These are phyloP conservation scores for Paulownia fortunei DNA, from an alignment of 257 asterid genomes.

Conservation along the genomic window DNA sequence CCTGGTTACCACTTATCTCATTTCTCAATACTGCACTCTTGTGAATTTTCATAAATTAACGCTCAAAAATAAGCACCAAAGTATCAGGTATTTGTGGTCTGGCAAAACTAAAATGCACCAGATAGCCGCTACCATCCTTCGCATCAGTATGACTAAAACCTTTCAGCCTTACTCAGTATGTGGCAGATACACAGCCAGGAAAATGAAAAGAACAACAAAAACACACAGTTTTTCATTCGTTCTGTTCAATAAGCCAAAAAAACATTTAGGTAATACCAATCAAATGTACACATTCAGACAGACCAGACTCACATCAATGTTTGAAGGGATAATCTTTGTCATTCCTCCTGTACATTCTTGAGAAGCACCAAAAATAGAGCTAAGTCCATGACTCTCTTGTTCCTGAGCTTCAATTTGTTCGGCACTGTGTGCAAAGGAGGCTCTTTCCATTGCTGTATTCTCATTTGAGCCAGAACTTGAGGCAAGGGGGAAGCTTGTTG, in stretches of 20 bases:
- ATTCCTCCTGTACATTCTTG: slow-evolving; percentile 65
- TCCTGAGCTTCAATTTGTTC: slow-evolving; percentile 39
- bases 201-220: not conserved
- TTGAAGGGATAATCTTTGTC: slow-evolving; percentile 68
- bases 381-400: slow-evolving; percentile 44
- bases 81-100: not conserved
- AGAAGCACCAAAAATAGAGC: slow-evolving; percentile 45
- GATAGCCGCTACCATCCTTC: not conserved
- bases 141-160: not conserved
- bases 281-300: not conserved
- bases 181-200: slow-evolving; percentile 3
- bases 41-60: not conserved
- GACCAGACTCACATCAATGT: slow-evolving; percentile 57
- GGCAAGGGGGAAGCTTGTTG: slow-evolving; percentile 49
- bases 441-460: slow-evolving; percentile 40
- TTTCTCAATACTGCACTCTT: not conserved
- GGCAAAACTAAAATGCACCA: not conserved
- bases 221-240: not conserved
- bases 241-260: not conserved
- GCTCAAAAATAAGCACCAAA: not conserved
- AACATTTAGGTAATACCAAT: not conserved
- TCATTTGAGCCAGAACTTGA: slow-evolving; percentile 63
- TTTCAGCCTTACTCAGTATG: not conserved
- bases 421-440: slow-evolving; percentile 35
- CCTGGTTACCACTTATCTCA: not conserved